A percentile compares a stretch with the other conserved stretches of the same genome.
These are phyloP conservation scores for Globisporangium carolinianum DNA, from an alignment of 352 stramenopile species.

Conservation along the genomic window DNA sequence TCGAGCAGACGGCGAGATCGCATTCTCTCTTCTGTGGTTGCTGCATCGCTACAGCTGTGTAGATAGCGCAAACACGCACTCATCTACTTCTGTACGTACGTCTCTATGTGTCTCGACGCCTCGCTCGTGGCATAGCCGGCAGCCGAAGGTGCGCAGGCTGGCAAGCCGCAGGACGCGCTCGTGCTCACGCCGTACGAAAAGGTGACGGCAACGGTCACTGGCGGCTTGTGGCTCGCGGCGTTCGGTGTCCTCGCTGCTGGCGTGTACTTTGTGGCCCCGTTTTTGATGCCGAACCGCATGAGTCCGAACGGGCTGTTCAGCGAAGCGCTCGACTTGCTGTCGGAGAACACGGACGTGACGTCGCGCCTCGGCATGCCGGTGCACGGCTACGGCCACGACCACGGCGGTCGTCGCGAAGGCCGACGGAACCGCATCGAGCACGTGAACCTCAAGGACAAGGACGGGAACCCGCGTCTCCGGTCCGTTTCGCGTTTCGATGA, in stretches of 20 bases:
- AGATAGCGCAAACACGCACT: no score
- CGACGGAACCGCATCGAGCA: conserved; percentile 94
- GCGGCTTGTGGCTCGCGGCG: conserved; percentile 86
- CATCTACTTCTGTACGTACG: neutral
- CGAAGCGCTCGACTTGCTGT: conserved; percentile 65
- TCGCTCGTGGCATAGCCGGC: conserved; percentile 16
- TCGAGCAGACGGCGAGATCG: no score
- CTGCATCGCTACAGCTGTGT: neutral
- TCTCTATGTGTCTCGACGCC: neutral
- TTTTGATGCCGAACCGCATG: conserved; percentile 88
- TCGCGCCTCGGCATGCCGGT: conserved; percentile 84
- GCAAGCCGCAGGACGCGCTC: conserved; percentile 59
- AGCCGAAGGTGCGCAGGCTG: conserved; percentile 30
- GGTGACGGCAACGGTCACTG: conserved; percentile 84
- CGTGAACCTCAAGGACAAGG: conserved; percentile 88
- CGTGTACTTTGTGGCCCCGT: conserved; percentile 90
- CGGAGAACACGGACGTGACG: conserved; percentile 65
- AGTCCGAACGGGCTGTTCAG: conserved; percentile 79
- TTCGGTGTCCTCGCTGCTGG: conserved; percentile 80
- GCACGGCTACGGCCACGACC: conserved; percentile 92
- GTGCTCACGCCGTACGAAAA: conserved; percentile 93
- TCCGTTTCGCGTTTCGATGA: conserved; percentile 10
- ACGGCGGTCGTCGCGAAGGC: conserved; percentile 89
- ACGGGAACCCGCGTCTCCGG: conserved; percentile 75
- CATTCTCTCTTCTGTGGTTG: no score